Conservation (phyloP, 345 rosid genomes). For the Linum usitatissimum region DNA sequence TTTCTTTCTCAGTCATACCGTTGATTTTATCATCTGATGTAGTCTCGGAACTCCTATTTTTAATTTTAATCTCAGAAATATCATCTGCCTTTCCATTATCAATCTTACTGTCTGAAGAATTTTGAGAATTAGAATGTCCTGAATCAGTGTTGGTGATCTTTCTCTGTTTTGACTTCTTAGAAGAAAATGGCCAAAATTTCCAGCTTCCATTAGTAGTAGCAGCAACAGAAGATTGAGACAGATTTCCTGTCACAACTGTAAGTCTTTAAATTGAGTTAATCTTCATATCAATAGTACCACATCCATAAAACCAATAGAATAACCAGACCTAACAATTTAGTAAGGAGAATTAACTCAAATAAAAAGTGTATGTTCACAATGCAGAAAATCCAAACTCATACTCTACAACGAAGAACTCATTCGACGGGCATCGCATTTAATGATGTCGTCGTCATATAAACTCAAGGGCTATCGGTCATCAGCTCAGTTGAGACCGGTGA, state of each 20-base stretch:
- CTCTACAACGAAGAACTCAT: no score
- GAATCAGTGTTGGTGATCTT: conserved; percentile 21
- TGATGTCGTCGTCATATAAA: no score
- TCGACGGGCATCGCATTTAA: no score
- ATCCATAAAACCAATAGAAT: conserved; percentile 38
- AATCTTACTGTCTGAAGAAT: not conserved
- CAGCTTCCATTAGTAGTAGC: conserved; percentile 59
- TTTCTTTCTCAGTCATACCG: not conserved
- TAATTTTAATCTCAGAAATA: not conserved
- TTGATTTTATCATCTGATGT: not conserved
- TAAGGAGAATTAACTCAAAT: not conserved
- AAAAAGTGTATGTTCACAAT: not conserved
- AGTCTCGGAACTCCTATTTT: not conserved
- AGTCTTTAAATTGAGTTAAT: conserved; percentile 36
- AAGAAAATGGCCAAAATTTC: conserved; percentile 84
- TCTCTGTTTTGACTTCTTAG: conserved; percentile 32
- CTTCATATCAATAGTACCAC: conserved; percentile 37
- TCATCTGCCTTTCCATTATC: not conserved
- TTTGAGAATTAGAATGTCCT: conserved; percentile 1
- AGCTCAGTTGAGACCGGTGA: no score
- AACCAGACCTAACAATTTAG: conserved; percentile 17
- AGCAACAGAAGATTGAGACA: conserved; percentile 30
- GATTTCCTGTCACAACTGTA: conserved; percentile 30
- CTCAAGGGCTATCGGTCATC: no score
- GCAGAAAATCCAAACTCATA: no score